phyloP scores from a whole-genome alignment of 441 rosid genomes.

The Flueggea neowawraea region DNA sequence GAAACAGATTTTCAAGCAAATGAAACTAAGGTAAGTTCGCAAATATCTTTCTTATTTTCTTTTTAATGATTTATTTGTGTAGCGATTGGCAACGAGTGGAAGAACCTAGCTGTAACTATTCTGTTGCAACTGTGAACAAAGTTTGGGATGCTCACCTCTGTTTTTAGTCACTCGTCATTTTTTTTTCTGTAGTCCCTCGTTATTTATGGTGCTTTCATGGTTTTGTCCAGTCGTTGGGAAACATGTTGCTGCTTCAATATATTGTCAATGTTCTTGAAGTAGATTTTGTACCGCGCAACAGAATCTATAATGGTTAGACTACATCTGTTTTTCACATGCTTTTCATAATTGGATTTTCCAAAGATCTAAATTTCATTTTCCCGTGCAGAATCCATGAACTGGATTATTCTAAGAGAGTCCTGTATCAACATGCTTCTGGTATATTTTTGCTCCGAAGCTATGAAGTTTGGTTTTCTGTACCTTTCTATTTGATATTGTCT shows the following conservation, averaged over 20 bases:
- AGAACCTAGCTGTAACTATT: not conserved
- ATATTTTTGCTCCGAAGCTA: conserved; percentile 1
- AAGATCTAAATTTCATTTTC: conserved; percentile 8
- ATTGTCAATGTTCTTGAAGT: conserved; percentile 62
- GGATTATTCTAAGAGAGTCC: conserved; percentile 68
- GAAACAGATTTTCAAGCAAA: conserved; percentile 23
- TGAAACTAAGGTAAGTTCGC: conserved; percentile 47
- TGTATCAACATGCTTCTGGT: conserved; percentile 77
- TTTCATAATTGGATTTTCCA: conserved; percentile 1
- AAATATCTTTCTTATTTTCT: not conserved
- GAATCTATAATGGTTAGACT: conserved; percentile 47
- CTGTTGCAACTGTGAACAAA: not conserved
- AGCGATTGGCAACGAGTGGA: too few relatives aligned
- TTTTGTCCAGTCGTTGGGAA: conserved; percentile 48
- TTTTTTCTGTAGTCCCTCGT: not conserved
- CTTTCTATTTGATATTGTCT: too few relatives aligned
- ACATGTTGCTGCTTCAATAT: conserved; percentile 74
- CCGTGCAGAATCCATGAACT: conserved; percentile 72
- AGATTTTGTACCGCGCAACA: conserved; percentile 58
- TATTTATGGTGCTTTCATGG: conserved; percentile 7
- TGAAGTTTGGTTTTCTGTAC: too few relatives aligned
- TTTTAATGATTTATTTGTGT: too few relatives aligned
- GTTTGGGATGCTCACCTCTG: not conserved
- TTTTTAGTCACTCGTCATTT: too few relatives aligned
- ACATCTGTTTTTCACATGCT: conserved; percentile 5